Evolutionary conservation across 1,284 basidiomycete genomes (phyloP).

Genomic region (Lentinus polychrous): DNA sequence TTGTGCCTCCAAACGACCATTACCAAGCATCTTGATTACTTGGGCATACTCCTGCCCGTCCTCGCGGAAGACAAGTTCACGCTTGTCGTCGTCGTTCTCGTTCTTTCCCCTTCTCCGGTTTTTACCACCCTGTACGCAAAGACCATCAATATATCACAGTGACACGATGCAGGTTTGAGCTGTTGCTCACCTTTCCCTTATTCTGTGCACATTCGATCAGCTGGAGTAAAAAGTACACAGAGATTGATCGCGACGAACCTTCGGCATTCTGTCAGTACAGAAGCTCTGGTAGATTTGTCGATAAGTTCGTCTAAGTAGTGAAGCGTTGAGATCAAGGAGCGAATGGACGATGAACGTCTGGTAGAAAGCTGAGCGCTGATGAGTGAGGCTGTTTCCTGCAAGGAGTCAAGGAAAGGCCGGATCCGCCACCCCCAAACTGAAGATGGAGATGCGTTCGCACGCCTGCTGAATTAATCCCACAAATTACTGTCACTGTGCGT

Average conservation of each 20-base stretch:
- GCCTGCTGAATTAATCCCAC: too few species aligned
- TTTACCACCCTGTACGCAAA: slow-evolving; percentile 80
- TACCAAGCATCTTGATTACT: slow-evolving; percentile 98
- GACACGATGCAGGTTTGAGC: slow-evolving; percentile 6
- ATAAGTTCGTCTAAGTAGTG: slow-evolving; percentile 2
- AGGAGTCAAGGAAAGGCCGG: too few species aligned
- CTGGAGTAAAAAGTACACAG: slow-evolving; percentile 9
- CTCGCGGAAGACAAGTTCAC: slow-evolving; percentile 97
- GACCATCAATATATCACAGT: neutral
- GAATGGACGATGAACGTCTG: slow-evolving; percentile 6
- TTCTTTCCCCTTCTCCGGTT: slow-evolving; percentile 99
- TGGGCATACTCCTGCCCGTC: slow-evolving; percentile 99
- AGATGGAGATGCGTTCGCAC: too few species aligned
- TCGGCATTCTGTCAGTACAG: slow-evolving; percentile 40
- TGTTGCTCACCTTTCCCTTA: slow-evolving; percentile 65
- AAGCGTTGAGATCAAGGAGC: slow-evolving; percentile 5
- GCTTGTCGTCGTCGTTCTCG: slow-evolving; percentile 97
- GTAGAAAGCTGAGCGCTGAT: too few species aligned
- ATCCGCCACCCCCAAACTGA: too few species aligned
- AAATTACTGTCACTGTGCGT: too few species aligned
- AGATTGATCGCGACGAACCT: slow-evolving; percentile 31
- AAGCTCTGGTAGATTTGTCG: neutral
- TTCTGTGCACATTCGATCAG: slow-evolving; percentile 40
- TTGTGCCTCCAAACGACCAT: slow-evolving; percentile 93
- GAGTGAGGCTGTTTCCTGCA: too few species aligned